Percentiles rank a stretch among this genome's conserved stretches.
phyloP scores from a whole-genome alignment of 2,329 filamentous ascomycete species.

The Ceratocystis alfenasii region DNA sequence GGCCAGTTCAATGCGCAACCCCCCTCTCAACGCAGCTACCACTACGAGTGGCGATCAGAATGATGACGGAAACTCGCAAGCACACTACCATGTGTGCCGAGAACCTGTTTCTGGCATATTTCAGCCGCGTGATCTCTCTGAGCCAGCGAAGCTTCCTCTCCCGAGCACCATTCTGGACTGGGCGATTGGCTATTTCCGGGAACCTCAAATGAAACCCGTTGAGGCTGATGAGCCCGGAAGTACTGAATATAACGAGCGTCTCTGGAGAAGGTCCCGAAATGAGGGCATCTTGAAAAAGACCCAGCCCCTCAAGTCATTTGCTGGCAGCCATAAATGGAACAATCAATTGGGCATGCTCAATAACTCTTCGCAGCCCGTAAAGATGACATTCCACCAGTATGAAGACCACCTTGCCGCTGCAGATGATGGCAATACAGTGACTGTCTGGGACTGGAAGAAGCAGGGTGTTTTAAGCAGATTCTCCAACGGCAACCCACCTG shows the following conservation, averaged over 20 bases:
- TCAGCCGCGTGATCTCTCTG: conserved; percentile 46
- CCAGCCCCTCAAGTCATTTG: conserved; percentile 82
- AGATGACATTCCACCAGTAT: conserved; percentile 95
- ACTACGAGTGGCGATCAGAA: conserved; percentile 57
- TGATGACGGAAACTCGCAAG: conserved; percentile 52
- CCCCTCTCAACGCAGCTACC: conserved; percentile 24
- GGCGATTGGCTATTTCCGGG: conserved; percentile 95
- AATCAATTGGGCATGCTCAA: conserved; percentile 71
- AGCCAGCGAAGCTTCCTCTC: conserved; percentile 57
- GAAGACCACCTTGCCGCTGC: conserved; percentile 90
- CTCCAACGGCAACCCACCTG: conserved; percentile 84
- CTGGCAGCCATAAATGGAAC: conserved; percentile 78
- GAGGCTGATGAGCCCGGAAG: conserved; percentile 95
- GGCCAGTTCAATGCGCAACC: conserved; percentile 25
- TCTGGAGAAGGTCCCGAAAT: conserved; percentile 88
- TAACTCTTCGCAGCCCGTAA: conserved; percentile 77
- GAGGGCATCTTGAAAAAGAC: conserved; percentile 86
- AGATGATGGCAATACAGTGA: conserved; percentile 82
- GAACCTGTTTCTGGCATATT: conserved; percentile 73
- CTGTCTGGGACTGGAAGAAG: conserved; percentile 86
- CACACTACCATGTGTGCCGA: conserved; percentile 63
- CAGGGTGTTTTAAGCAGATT: conserved; percentile 67
- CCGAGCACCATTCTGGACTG: conserved; percentile 80
- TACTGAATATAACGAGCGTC: conserved; percentile 85
- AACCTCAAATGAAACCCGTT: conserved; percentile 94